Conservation (phyloP, 2,329 filamentous ascomycete genomes). For the Sclerotinia glacialis region DNA sequence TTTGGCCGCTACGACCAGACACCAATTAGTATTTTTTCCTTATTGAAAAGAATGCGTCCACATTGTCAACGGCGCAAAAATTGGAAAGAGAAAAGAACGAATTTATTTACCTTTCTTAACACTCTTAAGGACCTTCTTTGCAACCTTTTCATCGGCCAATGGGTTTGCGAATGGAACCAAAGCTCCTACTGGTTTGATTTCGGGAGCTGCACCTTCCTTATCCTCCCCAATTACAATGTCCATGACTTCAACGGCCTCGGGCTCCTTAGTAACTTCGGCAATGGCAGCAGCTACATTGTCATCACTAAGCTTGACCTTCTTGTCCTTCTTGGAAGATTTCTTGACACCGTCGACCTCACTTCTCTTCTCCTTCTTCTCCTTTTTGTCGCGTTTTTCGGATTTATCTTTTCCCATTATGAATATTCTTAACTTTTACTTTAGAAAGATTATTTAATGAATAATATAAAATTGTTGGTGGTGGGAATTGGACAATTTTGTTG, state of each 20-base stretch:
- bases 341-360: constrained; percentile 46
- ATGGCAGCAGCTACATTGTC: constrained; percentile 57
- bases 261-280: constrained; percentile 62
- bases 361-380: constrained; percentile 70
- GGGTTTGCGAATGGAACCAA: constrained; percentile 83
- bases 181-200: constrained; percentile 51
- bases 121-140: constrained; percentile 63
- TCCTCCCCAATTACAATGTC: constrained; percentile 42
- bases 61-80: not conserved
- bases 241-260: constrained; percentile 45
- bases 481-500: constrained; percentile 18
- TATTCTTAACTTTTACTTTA: constrained; percentile 17
- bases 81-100: not conserved
- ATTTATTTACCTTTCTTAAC: constrained; percentile 54
- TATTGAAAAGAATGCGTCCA: not conserved
- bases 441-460: not conserved
- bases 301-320: constrained; percentile 43
- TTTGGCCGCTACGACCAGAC: constrained; percentile 69
- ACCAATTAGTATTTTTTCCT: constrained; percentile 27
- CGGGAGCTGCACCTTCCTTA: constrained; percentile 43
- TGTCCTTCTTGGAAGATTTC: constrained; percentile 43
- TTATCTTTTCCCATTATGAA: constrained; percentile 39
- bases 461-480: constrained; percentile 14
- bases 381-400: constrained; percentile 43
- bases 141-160: constrained; percentile 73